phyloP scores from a whole-genome alignment of 1,139 yeast genomes.

The Kluyveromyces marxianus region DNA sequence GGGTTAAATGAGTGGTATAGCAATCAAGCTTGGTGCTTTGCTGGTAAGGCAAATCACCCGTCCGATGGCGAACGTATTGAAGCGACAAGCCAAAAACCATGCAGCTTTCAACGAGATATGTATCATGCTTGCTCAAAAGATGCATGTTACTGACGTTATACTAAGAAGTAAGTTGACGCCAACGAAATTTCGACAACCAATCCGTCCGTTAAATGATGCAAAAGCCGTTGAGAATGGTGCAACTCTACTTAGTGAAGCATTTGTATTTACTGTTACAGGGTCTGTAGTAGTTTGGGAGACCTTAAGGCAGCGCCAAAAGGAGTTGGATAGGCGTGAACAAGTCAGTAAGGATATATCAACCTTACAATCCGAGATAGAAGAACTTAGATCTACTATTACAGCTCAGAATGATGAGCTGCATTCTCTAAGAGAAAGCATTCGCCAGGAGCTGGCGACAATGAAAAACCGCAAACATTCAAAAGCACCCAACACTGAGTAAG shows the following conservation, averaged over 20 bases:
- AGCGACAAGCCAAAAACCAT: constrained; percentile 71
- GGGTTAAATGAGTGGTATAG: constrained; percentile 36
- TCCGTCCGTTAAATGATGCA: constrained; percentile 76
- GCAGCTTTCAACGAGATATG: constrained; percentile 56
- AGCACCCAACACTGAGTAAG: too few species aligned
- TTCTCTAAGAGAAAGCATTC: neutral
- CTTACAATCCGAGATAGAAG: constrained; percentile 63
- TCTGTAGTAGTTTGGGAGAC: constrained; percentile 69
- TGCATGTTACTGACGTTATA: constrained; percentile 60
- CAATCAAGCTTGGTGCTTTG: constrained; percentile 68
- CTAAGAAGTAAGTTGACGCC: constrained; percentile 61
- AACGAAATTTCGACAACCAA: constrained; percentile 41
- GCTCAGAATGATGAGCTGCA: neutral
- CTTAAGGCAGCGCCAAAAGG: constrained; percentile 60
- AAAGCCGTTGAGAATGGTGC: constrained; percentile 85
- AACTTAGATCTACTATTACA: constrained; percentile 43
- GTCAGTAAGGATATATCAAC: constrained; percentile 62
- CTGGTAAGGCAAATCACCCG: constrained; percentile 73
- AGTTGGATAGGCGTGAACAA: constrained; percentile 50
- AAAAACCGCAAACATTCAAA: too few species aligned
- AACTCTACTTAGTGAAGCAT: constrained; percentile 65
- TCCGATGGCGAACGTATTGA: constrained; percentile 70
- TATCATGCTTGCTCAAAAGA: constrained; percentile 62
- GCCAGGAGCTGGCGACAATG: too few species aligned
- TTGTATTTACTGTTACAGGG: constrained; percentile 82